Conservation (phyloP, 192 early-diverging fungal species). For the Endogone sp. region DNA sequence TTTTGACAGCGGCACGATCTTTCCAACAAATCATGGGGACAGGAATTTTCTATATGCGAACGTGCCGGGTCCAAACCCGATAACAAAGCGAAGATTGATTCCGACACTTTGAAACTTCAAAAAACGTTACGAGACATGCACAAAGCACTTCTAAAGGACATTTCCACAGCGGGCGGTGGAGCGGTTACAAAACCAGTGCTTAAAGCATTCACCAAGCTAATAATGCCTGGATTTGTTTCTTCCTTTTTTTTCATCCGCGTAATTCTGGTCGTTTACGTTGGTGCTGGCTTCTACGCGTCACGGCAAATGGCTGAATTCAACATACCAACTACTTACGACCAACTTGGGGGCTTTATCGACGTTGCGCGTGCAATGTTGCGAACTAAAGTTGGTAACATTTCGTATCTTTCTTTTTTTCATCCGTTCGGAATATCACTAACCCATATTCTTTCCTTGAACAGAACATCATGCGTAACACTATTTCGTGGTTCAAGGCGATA, state of each 20-base stretch:
- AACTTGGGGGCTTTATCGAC: conserved; percentile 12
- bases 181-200: conserved; percentile 10
- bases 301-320: conserved; percentile 6
- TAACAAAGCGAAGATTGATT: conserved; percentile 9
- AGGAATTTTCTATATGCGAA: conserved; percentile 18
- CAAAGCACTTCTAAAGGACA: conserved; percentile 4
- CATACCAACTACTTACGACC: conserved; percentile 14
- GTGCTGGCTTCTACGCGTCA: conserved; percentile 5
- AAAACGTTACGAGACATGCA: conserved; percentile 13
- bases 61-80: conserved; percentile 11
- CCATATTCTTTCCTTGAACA: no score
- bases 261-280: no score
- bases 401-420: no score
- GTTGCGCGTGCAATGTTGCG: conserved; percentile 12
- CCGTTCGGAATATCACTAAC: no score
- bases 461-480: no score
- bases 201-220: background rate
- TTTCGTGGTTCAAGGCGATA: no score
- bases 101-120: conserved; percentile 12
- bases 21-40: conserved; percentile 5
- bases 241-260: conserved; percentile 14
- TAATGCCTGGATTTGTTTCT: conserved; percentile 6
- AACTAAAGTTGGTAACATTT: conserved; percentile 13
- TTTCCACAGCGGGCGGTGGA: conserved; percentile 1
- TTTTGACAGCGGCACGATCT: conserved; percentile 16